Base-by-base conservation (phyloP, 1,139 yeast genomes). In the Nakaseomyces bracarensis region DNA sequence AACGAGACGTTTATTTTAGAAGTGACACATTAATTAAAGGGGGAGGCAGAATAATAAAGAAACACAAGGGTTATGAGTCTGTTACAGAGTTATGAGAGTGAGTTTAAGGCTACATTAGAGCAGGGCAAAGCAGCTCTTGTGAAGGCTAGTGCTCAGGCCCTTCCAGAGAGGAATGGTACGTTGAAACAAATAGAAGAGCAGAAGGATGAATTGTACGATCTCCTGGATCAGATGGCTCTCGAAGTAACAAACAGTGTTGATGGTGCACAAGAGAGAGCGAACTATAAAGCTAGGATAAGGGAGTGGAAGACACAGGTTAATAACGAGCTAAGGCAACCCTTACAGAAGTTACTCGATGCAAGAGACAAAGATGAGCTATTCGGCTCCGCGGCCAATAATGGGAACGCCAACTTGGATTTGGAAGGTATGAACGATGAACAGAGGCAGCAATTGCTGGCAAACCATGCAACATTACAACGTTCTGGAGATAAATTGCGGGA, bases 401-500 rank as follows among this genome's bases (percentile, higher is more conserved):
- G 26, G 4, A 21, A 20, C 11, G 30, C n/a, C 11, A 46, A 43
- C 27, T 41, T 38, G 7, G 38, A 36, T 16, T 20, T 21, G 11
- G 44, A 45, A 57, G 57, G 59, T 5, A 73, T 65, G 39, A 73
- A 70, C 35, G 77, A 78, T 45, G 75, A 75, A 41, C 97, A 91
- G 63, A 74, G 98, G 41, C 86, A 83, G 53, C 86, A 83, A 53
- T 70, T 93, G 39, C 69, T 93, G 46, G 73, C 75, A 43, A 86
- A 86, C 47, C 85, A 86, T 55, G 81, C 89, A 1, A 73, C 93
- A 2, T 71, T 93, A 48, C 95, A 86, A 53, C 72, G 94, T 50
- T 77, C 94, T 1, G 75, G 87, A 1, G 93, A 87, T 51, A 72
- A 96, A 54, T 70, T 93, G 44, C 74, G 82, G 48, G 96, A 91